phyloP scores from a whole-genome alignment of 371 early-diverging fungal species.

The Rhizomucor miehei region DNA sequence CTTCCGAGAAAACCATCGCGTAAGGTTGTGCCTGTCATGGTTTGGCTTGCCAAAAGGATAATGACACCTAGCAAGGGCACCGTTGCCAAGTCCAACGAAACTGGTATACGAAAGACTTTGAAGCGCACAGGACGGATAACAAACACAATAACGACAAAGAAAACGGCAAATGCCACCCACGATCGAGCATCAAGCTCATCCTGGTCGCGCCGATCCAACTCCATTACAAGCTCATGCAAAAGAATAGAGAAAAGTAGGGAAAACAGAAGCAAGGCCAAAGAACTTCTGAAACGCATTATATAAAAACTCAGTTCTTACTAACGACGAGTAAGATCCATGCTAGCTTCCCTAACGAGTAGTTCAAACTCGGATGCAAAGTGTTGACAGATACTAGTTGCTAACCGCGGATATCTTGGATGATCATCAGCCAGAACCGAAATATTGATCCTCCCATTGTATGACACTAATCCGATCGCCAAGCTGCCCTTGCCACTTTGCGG shows the following conservation, averaged over 20 bases:
- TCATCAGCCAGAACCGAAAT: conserved; percentile 30
- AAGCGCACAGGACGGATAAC: conserved; percentile 51
- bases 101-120: conserved; percentile 11
- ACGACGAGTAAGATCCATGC: conserved; percentile 12
- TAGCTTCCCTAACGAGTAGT: conserved; percentile 26
- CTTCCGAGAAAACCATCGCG: conserved; percentile 62
- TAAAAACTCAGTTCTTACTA: no score
- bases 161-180: conserved; percentile 52
- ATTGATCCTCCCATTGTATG: conserved; percentile 28
- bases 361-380: conserved; percentile 27
- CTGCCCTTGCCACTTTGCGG: conserved; percentile 36
- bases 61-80: conserved; percentile 67
- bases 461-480: conserved; percentile 32
- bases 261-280: not conserved
- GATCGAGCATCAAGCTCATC: conserved; percentile 33
- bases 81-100: conserved; percentile 61
- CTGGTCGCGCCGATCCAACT: no score
- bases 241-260: not conserved
- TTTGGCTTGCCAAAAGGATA: conserved; percentile 54
- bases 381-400: conserved; percentile 21
- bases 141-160: conserved; percentile 43
- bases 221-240: no score
- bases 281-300: no score
- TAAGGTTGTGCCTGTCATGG: conserved; percentile 52
- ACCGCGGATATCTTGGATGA: conserved; percentile 19